These are phyloP conservation scores for Fusarium coicis DNA, from an alignment of 2,329 filamentous ascomycete species.

Conservation along the genomic window DNA sequence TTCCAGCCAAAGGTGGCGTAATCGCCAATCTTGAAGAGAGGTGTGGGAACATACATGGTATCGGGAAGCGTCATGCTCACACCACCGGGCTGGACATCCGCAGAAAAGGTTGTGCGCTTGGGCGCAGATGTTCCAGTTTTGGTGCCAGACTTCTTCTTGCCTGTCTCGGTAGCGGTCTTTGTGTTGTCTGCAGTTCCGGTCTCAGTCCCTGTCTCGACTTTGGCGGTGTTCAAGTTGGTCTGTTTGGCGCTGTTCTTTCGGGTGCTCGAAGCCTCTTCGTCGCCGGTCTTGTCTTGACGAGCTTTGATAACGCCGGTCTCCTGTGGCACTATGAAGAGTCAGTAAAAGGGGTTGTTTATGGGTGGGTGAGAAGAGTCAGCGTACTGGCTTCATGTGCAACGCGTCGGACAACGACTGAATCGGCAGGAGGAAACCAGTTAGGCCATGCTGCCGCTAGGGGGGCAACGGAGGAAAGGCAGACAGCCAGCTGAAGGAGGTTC, in stretches of 20 bases:
- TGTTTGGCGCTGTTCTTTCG: slow-evolving; percentile 38
- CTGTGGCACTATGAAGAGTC: slow-evolving; percentile 21
- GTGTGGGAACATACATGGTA: slow-evolving; percentile 54
- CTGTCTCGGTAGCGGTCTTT: slow-evolving; percentile 32
- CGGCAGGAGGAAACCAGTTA: slow-evolving; percentile 63
- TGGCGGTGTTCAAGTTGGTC: slow-evolving; percentile 56
- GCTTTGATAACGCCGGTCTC: slow-evolving; percentile 23
- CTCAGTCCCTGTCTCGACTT: slow-evolving; percentile 27
- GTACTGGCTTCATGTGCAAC: slow-evolving; percentile 24
- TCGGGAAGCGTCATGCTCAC: slow-evolving; percentile 65
- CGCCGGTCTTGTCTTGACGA: slow-evolving; percentile 16
- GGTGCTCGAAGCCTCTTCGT: slow-evolving; percentile 34
- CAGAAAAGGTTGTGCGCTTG: slow-evolving; percentile 56
- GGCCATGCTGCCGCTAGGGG: slow-evolving; percentile 67
- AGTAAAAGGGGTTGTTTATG: slow-evolving; percentile 1
- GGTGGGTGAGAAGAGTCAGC: not conserved
- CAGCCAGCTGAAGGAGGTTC: slow-evolving; percentile 59
- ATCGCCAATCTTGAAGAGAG: slow-evolving; percentile 70
- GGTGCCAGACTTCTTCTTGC: slow-evolving; percentile 39
- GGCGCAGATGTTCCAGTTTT: slow-evolving; percentile 40
- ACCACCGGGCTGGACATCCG: slow-evolving; percentile 60
- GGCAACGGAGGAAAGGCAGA: slow-evolving; percentile 62
- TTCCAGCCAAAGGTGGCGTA: slow-evolving; percentile 72
- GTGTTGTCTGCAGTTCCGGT: slow-evolving; percentile 26
- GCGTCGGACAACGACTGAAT: slow-evolving; percentile 58